Conservation (phyloP, 371 early-diverging fungal genomes). For the Phascolomyces articulosus region DNA sequence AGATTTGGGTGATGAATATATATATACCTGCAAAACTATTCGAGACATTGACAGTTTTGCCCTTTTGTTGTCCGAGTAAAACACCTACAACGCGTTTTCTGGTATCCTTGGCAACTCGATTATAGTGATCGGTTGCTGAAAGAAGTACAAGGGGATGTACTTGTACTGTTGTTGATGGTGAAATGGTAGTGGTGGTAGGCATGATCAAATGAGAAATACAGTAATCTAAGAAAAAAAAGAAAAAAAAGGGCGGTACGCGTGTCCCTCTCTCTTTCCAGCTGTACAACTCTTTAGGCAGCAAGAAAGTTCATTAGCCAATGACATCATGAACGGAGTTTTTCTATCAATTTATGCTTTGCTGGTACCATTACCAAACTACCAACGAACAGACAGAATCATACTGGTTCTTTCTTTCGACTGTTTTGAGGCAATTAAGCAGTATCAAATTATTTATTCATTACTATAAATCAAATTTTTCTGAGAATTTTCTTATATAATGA, state of each 20-base stretch:
- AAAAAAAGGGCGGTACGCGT: not conserved
- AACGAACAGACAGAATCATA: too few relatives aligned
- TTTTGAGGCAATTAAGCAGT: too few relatives aligned
- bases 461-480: too few relatives aligned
- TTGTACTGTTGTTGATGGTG: conserved; percentile 65
- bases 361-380: too few relatives aligned
- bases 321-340: conserved; percentile 6
- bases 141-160: conserved; percentile 99
- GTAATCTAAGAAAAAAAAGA: not conserved
- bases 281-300: too few relatives aligned
- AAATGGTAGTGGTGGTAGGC: conserved; percentile 49
- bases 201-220: conserved; percentile 5
- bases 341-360: too few relatives aligned
- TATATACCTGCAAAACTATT: conserved; percentile 97
- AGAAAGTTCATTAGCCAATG: not conserved
- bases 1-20: too few relatives aligned
- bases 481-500: too few relatives aligned
- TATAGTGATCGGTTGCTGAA: conserved; percentile 99
- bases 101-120: conserved; percentile 94
- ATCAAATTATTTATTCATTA: too few relatives aligned
- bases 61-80: conserved; percentile 95
- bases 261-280: too few relatives aligned
- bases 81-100: conserved; percentile 99
- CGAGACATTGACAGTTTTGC: conserved; percentile 93
- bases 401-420: too few relatives aligned